Evolutionary conservation across 495 filamentous ascomycete species (phyloP), one percentile per base, ranked within the genome.

Genomic region (Evansstolkia leycettana): DNA sequence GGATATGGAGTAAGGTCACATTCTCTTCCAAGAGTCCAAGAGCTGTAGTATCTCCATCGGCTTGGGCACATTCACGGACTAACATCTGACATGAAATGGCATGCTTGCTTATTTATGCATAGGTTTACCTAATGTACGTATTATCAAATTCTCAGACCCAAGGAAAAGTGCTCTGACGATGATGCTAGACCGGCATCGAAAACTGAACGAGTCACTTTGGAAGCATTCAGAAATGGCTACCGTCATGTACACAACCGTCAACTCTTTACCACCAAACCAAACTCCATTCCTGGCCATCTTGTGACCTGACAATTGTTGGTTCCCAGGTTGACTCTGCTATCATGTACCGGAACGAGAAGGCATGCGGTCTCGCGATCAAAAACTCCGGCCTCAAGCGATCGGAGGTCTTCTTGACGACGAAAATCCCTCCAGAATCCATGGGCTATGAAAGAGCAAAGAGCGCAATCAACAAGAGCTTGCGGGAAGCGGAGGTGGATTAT

Each of bases 381-480:
- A 44, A 51, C 2, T 41, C 57, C 2, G 52, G 47, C 8, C 49
- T 80, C 9, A 59, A 61, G 17, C 64, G 79, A 7, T 61, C 70
- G 14, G 68, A 82, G 41, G 60, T 84, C 39, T 74, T 75, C 50
- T 82, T 75, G 53, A 85, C 80, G 1, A 70, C 71, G 29, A 85
- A 84, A 50, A 57, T 84, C 12, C 59, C 60, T 16, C 63, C 50
- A 34, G 78, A 80, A 45, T 34, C 40, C 10, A 61, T 59, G 3
- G 59, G 62, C 7, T 83, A 81, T 46, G 60, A 75, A 8, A 46
- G 51, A 6, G 75, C 76, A 15, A 68, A 72, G 31, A 53, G 46
- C 24, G 67, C 72, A 3, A 74, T 85, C 33, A 61, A 55, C 11
- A 51, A 66, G 41, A 75, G 66, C 28, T 57, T 82, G 13, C 55